These are phyloP conservation scores for Exophiala lecanii-corni DNA, from an alignment of 2,329 filamentous ascomycete genomes.

Conservation along the genomic window DNA sequence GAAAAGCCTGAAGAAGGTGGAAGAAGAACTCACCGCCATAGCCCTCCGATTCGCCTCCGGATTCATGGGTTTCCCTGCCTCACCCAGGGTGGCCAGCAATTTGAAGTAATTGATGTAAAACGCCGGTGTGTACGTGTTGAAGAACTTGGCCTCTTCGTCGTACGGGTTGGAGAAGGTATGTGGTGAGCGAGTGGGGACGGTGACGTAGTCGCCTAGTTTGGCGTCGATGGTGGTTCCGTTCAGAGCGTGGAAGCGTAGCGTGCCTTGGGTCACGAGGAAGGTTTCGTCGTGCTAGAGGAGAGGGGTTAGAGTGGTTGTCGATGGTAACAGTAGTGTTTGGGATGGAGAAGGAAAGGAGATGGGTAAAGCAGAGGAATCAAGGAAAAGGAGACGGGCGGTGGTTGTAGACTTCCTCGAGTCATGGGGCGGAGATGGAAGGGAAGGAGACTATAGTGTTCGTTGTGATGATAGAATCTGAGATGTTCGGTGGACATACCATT, in stretches of 20 bases:
- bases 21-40: constrained; percentile 23
- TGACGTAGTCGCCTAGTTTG: constrained; percentile 44
- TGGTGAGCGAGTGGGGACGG: constrained; percentile 51
- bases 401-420: too few species aligned
- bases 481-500: constrained; percentile 16
- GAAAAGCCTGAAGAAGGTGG: background rate
- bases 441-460: background rate
- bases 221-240: constrained; percentile 24
- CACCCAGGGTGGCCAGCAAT: constrained; percentile 44
- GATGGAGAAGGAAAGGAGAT: constrained; percentile 30
- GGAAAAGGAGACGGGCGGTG: background rate
- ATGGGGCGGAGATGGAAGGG: background rate
- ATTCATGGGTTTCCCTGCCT: constrained; percentile 35
- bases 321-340: too few species aligned
- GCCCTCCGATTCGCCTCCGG: constrained; percentile 24
- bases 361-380: background rate
- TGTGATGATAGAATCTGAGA: too few species aligned
- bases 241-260: constrained; percentile 25
- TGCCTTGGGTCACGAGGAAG: constrained; percentile 47
- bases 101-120: constrained; percentile 58
- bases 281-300: constrained; percentile 56
- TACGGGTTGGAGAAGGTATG: constrained; percentile 55
- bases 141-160: constrained; percentile 50
- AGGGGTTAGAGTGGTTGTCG: background rate
- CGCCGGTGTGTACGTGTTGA: constrained; percentile 55